Evolutionary conservation across 352 stramenopile genomes (phyloP).

Genomic region (Phytophthora pisi): DNA sequence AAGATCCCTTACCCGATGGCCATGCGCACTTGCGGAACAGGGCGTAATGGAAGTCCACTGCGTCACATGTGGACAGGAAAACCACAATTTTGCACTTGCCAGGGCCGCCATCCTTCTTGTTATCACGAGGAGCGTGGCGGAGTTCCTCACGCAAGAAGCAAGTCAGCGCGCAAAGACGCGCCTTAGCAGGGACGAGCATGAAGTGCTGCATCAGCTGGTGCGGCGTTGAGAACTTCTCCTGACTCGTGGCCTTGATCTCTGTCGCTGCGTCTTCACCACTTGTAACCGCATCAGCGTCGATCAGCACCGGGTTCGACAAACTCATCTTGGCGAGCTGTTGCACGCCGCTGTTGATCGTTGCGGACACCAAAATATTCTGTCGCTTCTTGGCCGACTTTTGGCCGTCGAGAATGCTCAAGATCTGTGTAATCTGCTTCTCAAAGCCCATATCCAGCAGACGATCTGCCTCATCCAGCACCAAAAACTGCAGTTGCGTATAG

Average conservation of each 20-base stretch:
- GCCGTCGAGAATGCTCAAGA: conserved; percentile 95
- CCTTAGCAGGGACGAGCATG: conserved; percentile 95
- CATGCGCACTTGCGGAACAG: conserved; percentile 90
- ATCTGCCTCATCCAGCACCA: conserved; percentile 99
- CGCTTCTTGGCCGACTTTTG: conserved; percentile 83
- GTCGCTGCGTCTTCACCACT: conserved; percentile 15
- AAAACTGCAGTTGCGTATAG: conserved; percentile 91
- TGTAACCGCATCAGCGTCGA: conserved; percentile 73
- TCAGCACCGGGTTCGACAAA: conserved; percentile 71
- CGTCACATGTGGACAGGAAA: conserved; percentile 97
- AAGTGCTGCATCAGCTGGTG: conserved; percentile 96
- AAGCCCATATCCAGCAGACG: conserved; percentile 99
- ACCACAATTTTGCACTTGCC: conserved; percentile 91
- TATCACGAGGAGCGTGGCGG: conserved; percentile 36
- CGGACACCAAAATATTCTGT: conserved; percentile 88
- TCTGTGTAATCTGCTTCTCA: conserved; percentile 98
- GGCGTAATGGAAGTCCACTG: conserved; percentile 96
- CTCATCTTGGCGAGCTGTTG: conserved; percentile 85
- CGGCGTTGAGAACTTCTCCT: conserved; percentile 88
- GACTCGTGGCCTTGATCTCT: conserved; percentile 20
- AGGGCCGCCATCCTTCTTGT: conserved; percentile 21
- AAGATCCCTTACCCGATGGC: conserved; percentile 67
- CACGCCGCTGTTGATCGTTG: conserved; percentile 89
- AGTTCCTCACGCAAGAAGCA: conserved; percentile 91
- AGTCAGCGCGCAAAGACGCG: conserved; percentile 91